Evolutionary conservation across 768 basidiomycete species (phyloP), one percentile per base, ranked within the genome.

Genomic region (Rhizopogon rudus): DNA sequence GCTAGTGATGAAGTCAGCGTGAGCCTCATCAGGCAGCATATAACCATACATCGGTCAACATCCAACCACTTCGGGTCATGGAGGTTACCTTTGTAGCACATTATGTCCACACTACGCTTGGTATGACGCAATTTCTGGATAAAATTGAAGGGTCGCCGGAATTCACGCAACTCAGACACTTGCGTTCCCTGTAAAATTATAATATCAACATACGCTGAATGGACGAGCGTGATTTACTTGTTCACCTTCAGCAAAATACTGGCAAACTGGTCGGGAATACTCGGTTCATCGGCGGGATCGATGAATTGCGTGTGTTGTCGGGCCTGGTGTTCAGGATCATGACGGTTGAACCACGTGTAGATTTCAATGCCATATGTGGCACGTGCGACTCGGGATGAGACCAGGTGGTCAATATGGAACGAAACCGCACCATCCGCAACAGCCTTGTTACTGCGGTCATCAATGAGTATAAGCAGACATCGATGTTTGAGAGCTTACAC

Each of bases 381-480:
- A 49, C 70, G 74, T 6, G 79, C 69, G 0, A 80, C 67, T 37
- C 80, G 73, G 9, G 69, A 67, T 0, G 71, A 67, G 9, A 81
- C 79, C 16, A 73, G 72, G 55, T 75, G 75, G 44, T 81, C 77
- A 1, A 82, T 50, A 40, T 67, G 69, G 53, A 60, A 74, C 8
- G 64, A 68, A 4, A 71, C 60, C 0, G 73, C 77, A 0, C 81
- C 80, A 57, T 81, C 77, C 0, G 81, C 78, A 13, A 82, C 78
- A 0, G 79, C 81, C 67, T 71, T 80, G 50, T 68, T 70, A 2
- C 75, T 77, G 49, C 7, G 51, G 10, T 29, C 16, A 31, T 1
- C 8, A 8, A 17, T 42, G 39, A 67, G 51, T 12, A 51, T 1
- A 1, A 37, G 4, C 7, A 17, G 12, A 31, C 6, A 2, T 16